Evolutionary conservation across 1,139 yeast species (phyloP).

Genomic region (Blastobotrys aristatus): DNA sequence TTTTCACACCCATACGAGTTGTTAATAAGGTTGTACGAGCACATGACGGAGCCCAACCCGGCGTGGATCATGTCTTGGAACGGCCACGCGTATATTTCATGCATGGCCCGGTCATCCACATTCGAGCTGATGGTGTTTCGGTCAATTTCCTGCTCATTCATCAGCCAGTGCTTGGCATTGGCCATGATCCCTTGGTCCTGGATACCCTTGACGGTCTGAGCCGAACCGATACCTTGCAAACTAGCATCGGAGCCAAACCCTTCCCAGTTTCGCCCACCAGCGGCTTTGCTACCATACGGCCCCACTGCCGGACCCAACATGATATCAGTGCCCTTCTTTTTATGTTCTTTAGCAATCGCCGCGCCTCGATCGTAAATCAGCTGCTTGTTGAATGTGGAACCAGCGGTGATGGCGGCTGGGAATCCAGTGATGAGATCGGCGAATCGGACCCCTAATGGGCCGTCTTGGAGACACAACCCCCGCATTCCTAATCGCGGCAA

Average conservation of each 20-base stretch:
- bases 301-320: conserved; percentile 62
- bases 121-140: conserved; percentile 31
- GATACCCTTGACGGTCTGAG: conserved; percentile 50
- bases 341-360: conserved; percentile 54
- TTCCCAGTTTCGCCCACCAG: conserved; percentile 66
- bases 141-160: conserved; percentile 53
- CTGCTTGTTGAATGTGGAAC: conserved; percentile 52
- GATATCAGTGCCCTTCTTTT: conserved; percentile 53
- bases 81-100: conserved; percentile 61
- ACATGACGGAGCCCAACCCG: conserved; percentile 61
- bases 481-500: conserved; percentile 54
- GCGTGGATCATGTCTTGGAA: conserved; percentile 59
- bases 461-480: conserved; percentile 57
- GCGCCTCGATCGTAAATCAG: conserved; percentile 50
- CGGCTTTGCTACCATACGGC: conserved; percentile 59
- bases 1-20: conserved; percentile 60
- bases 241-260: conserved; percentile 63
- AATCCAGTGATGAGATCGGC: conserved; percentile 55
- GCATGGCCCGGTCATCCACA: conserved; percentile 59
- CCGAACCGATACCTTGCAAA: conserved; percentile 53
- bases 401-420: conserved; percentile 58
- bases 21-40: conserved; percentile 56
- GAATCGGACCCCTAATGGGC: conserved; percentile 58
- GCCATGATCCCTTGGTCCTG: conserved; percentile 58
- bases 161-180: conserved; percentile 50